Percentiles rank a stretch among this genome's conserved stretches.
phyloP scores from a whole-genome alignment of 164 flowering plant genomes.

The Vitis cinerea region DNA sequence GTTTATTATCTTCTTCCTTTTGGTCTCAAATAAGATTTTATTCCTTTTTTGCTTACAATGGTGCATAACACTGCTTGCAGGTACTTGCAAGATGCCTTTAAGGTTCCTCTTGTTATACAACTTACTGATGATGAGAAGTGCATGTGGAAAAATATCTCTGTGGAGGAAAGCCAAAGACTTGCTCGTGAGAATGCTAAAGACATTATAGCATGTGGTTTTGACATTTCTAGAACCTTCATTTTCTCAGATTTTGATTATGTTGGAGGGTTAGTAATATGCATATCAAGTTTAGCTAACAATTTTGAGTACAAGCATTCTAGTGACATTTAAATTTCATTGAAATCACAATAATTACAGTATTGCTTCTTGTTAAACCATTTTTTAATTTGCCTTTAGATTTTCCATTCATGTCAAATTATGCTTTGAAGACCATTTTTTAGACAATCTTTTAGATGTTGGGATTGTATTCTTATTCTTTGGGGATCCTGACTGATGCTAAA shows the following conservation, averaged over 20 bases:
- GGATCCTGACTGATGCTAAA: no score
- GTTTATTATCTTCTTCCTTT: background rate
- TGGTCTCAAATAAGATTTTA: background rate
- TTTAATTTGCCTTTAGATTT: background rate
- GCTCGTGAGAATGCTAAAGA: slow-evolving; percentile 98
- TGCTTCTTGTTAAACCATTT: background rate
- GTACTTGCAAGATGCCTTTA: slow-evolving; percentile 93
- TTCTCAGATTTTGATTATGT: slow-evolving; percentile 91
- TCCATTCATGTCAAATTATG: no score
- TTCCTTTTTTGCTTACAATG: slow-evolving; percentile 7
- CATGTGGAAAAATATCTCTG: slow-evolving; percentile 88
- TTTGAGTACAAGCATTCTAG: no score
- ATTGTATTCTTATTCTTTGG: no score
- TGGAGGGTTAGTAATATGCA: slow-evolving; percentile 69
- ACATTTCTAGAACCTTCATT: slow-evolving; percentile 79
- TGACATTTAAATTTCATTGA: no score
- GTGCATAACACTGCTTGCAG: slow-evolving; percentile 36
- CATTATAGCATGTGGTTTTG: slow-evolving; percentile 99
- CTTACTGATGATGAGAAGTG: slow-evolving; percentile 97
- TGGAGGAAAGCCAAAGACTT: slow-evolving; percentile 87
- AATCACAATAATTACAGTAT: background rate
- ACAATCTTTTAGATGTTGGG: no score
- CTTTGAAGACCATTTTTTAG: no score
- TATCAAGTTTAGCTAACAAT: no score
- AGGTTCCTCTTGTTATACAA: slow-evolving; percentile 95